Evolutionary conservation across 192 early-diverging fungal species (phyloP), one percentile per base, ranked within the genome.

Genomic region (Linnemannia elongata): DNA sequence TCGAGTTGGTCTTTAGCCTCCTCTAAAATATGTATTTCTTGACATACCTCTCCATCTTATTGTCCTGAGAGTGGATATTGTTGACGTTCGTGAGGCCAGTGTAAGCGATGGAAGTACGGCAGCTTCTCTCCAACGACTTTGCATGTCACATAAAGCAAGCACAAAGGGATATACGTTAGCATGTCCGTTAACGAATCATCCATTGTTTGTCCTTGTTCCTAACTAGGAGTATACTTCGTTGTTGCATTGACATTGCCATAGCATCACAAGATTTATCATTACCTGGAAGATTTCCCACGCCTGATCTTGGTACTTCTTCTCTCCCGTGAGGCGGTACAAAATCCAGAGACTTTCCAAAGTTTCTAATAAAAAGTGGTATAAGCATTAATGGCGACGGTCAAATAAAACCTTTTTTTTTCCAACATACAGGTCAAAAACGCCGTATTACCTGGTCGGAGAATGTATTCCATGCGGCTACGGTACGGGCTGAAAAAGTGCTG

Each of bases 261-360:
- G 44, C 44, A 15, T 45, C 12, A 47, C n/a, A 20, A 45, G 15
- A 24, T 45, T 69, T n/a, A 44, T 30, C 3, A 18, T 27, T 85
- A 89, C 88, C 84, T 75, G 69, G 86, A 91, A 94, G 78, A 95
- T 93, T 45, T 93, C 79, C 95, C 95, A 96, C 47, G 91, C 94
- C 69, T 92, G 90, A 68, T 95, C 94, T 49, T 92, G 92, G 52
- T 96, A 95, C n/a, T 73, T 74, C 4, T 85, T 88, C 66, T 96
- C 90, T 2, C 94, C 93, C 8, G 95, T 96, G 30, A 92, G 82
- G 36, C 94, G 91, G 78, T 95, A 95, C 87, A 95, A 90, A 78
- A 93, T 91, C 83, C 94, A 96, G n/a, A 95, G 78, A 49, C 92
- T 93, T 79, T 96, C 95, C 36, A 96, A 77, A 1, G 94, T 93